Conservation (phyloP, 176 grass and related monocot species). For the Oryza brachyantha region DNA sequence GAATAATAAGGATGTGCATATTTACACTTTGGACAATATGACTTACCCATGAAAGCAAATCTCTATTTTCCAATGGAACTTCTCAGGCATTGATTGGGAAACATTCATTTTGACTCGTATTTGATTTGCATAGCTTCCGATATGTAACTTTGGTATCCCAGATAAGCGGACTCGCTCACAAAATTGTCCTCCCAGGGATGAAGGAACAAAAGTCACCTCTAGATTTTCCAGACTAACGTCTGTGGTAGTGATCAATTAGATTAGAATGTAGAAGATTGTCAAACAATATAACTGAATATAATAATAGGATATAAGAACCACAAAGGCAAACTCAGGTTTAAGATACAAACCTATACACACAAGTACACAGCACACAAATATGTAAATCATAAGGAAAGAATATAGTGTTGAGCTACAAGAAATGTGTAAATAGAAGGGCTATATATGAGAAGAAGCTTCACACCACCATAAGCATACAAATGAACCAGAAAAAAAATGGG, state of each 20-base stretch:
- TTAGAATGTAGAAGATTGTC: not conserved
- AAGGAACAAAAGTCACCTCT: conserved; percentile 48
- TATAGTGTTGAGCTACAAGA: not conserved
- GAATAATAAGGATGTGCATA: not conserved
- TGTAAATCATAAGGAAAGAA: not conserved
- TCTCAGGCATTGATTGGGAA: conserved; percentile 63
- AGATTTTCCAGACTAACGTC: conserved; percentile 68
- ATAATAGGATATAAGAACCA: not conserved
- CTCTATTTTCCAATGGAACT: conserved; percentile 59
- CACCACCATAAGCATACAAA: not conserved
- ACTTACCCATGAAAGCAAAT: conserved; percentile 91
- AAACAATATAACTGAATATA: not conserved
- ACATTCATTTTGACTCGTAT: conserved; percentile 60
- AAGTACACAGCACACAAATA: not conserved
- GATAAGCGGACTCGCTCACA: conserved; percentile 65
- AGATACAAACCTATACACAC: not conserved
- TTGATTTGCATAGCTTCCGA: conserved; percentile 62
- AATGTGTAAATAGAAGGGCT: not conserved
- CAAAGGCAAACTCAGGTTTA: not conserved
- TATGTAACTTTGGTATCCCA: conserved; percentile 61
- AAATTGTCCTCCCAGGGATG: conserved; percentile 44
- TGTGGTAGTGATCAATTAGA: conserved; percentile 25
- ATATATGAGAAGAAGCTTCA: not conserved
- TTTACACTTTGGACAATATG: conserved; percentile 10
- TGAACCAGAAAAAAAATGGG: not conserved